Evolutionary conservation across 1,284 basidiomycete genomes (phyloP).

Genomic region (Tilletia indica): DNA sequence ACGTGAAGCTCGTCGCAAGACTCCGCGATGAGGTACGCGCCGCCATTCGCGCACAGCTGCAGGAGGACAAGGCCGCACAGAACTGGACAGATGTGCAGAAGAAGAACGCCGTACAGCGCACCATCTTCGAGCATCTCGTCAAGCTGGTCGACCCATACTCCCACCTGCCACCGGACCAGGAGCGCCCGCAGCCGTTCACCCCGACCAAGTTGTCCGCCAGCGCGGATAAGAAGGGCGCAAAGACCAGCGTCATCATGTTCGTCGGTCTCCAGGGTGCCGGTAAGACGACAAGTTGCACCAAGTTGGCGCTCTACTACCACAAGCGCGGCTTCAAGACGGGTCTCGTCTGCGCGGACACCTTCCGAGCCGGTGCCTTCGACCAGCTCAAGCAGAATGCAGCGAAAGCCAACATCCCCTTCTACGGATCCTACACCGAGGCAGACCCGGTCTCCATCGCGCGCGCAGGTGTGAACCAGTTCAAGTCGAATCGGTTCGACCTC

Average conservation of each 20-base stretch:
- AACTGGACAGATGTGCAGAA: slow-evolving; percentile 45
- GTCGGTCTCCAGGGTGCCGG: slow-evolving; percentile 75
- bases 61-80: slow-evolving; percentile 40
- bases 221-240: slow-evolving; percentile 60
- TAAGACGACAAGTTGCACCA: slow-evolving; percentile 88
- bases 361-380: slow-evolving; percentile 98
- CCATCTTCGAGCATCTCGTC: slow-evolving; percentile 95
- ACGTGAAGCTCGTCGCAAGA: slow-evolving; percentile 88
- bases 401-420: slow-evolving; percentile 98
- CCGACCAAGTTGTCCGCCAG: slow-evolving; percentile 69
- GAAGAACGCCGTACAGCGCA: slow-evolving; percentile 55
- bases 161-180: slow-evolving; percentile 33
- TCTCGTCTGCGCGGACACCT: slow-evolving; percentile 98
- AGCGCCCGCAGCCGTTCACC: slow-evolving; percentile 69
- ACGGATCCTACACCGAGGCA: slow-evolving; percentile 97
- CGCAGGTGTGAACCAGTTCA: slow-evolving; percentile 92
- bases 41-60: slow-evolving; percentile 66
- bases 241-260: slow-evolving; percentile 88
- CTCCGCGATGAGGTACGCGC: slow-evolving; percentile 74
- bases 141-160: slow-evolving; percentile 79
- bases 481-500: slow-evolving; percentile 95
- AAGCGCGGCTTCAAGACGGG: slow-evolving; percentile 96
- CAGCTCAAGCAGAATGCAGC: slow-evolving; percentile 88
- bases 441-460: slow-evolving; percentile 93
- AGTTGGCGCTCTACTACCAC: slow-evolving; percentile 85